Base-by-base conservation (phyloP, 306 rosid genomes). In the Cucurbita ficifolia region DNA sequence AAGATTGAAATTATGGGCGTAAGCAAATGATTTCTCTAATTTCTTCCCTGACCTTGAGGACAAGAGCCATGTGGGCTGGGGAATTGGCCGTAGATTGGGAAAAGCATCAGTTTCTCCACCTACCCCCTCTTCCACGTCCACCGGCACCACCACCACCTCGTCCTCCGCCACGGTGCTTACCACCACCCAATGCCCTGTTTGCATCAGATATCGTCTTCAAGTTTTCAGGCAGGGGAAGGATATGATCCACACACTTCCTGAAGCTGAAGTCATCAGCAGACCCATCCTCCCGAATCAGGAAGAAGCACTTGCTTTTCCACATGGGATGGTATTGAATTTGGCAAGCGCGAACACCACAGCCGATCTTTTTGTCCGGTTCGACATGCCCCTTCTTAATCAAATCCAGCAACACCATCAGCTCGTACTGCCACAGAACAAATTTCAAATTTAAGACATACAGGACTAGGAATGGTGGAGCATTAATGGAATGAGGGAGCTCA, bases 211-310 rank as follows among this genome's bases (percentile, higher is more conserved):
- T 82, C 65, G 77, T 17, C 60, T 83, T 89, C 96, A 93, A 82
- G 69, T 80, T 86, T 60, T 86, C 92, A 4, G 98, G 98, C 85
- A 93, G 77, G 50, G 96, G 93, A 72, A 84, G 87, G 48, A 93
- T 90, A 40, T 72, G 86, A 81, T 93, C 86, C 48, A 90, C 93
- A 43, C 97, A 93, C 84, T 90, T 93, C 38, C 98, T 82, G 83
- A 90, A 93, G 87, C 98, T 88, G 72, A 93, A 93, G 74, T 93
- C 96, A 76, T 93, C 96, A 11, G 55, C 70, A 6, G 88, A 82
- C 40, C 61, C 87, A 76, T 93, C 93, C 65, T 81, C 84, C 79
- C 93, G 84, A 35, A 90, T 39, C 74, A 92, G 90, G 88, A 87
- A 88, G 86, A 87, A 88, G 82, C 96, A 92, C 79, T 84, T 87